Conservation (phyloP, 2,329 filamentous ascomycete species). For the Fusarium bactridioides region DNA sequence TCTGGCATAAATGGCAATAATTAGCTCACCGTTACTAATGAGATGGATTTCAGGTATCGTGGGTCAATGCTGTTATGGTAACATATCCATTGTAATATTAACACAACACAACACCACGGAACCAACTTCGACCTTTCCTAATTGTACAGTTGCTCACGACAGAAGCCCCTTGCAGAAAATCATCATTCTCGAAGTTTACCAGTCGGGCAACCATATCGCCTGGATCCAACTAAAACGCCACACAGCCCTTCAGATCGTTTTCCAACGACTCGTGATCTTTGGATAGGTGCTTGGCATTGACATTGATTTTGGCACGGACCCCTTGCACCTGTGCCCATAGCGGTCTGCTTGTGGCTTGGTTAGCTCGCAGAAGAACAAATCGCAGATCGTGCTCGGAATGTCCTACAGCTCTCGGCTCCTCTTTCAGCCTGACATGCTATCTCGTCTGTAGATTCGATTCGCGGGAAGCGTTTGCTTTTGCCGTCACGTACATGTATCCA, state of each 20-base stretch:
- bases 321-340: conserved; percentile 17
- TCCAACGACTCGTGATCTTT: conserved; percentile 17
- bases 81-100: neutral
- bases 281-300: neutral
- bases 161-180: conserved; percentile 4
- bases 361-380: conserved; percentile 30
- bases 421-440: conserved; percentile 22
- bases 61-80: neutral
- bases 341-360: conserved; percentile 15
- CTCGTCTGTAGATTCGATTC: conserved; percentile 1
- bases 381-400: conserved; percentile 28
- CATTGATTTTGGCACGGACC: conserved; percentile 32
- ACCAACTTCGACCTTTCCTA: neutral
- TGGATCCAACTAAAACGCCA: conserved; percentile 35
- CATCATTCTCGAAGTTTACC: conserved; percentile 27
- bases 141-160: conserved; percentile 1
- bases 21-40: conserved; percentile 12
- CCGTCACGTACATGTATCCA: conserved; percentile 1
- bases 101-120: conserved; percentile 3
- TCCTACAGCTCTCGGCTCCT: conserved; percentile 17
- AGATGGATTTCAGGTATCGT: neutral
- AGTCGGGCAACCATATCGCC: conserved; percentile 24
- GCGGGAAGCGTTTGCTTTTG: conserved; percentile 13
- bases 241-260: neutral
- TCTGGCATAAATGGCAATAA: conserved; percentile 22